Base-by-base conservation (phyloP, 2,329 filamentous ascomycete genomes). In the Gnomoniopsis sp. region DNA sequence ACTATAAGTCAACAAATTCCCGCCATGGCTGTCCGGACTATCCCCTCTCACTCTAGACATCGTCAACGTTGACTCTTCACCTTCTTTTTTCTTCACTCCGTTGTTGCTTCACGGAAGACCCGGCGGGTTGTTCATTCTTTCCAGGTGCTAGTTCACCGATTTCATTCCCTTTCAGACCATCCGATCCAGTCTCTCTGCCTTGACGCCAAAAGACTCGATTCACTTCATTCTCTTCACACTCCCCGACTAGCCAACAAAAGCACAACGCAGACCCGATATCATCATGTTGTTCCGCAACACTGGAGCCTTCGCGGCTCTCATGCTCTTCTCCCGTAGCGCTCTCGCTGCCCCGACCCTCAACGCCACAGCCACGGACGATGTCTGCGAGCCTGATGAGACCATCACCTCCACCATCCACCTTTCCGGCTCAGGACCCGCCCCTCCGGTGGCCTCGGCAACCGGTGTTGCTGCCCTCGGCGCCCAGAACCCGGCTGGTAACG, bases 91-190 rank as follows among this genome's bases (percentile, higher is more conserved):
- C 47, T 41, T 41, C 38, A 15, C 21, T 43, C 38, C 19, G 26
- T 26, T 17, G 19, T 50, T 49, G 23, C 48, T 21, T 22, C 50
- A 43, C 44, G 33, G 19, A 55, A 46, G 21, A 12, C 56, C 56
- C 56, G 11, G 59, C 53, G 53, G 59, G 56, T 61, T 49, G 34
- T 61, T 56, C 59, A 53, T 61, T 61, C 59, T 47, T 61, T 61
- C 48, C 19, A 55, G 59, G 59, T 59, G 59, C 59, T 59, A 55
- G 59, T 34, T 59, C 59, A 49, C 59, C 59, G 15, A 34, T 49
- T 54, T 46, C 59, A 17, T 61, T 61, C 53, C 41, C 54, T 61
- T 59, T 22, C 49, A 50, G 38, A 41, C 12, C 12, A 15, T 41
- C 34, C 41, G 34, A 43, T 26, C 34, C 56, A 52, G 26, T 26